These are phyloP conservation scores for Silene uniflora DNA, from an alignment of 148 eudicot genomes.

Conservation along the genomic window DNA sequence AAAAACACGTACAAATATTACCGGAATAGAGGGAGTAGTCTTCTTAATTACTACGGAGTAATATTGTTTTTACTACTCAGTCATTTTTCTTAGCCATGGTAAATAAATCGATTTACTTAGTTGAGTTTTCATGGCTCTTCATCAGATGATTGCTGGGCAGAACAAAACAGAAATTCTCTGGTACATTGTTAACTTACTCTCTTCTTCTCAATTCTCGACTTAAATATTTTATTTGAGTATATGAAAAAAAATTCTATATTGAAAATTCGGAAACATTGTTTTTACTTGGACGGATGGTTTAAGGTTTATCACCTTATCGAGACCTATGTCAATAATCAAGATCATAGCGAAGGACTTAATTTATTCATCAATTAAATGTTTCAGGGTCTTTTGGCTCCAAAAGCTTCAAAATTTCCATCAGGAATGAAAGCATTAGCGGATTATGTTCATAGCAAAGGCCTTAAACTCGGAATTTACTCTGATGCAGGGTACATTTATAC, in stretches of 20 bases:
- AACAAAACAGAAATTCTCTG: conserved; percentile 25
- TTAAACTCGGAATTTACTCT: conserved; percentile 72
- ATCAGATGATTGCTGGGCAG: conserved; percentile 33
- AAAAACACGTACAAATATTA: too few species aligned
- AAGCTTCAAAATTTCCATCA: conserved; percentile 60
- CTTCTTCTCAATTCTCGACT: background rate
- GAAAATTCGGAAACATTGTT: too few species aligned
- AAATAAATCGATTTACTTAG: too few species aligned
- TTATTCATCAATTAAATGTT: too few species aligned
- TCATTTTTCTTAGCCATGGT: background rate
- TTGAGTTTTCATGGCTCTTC: background rate
- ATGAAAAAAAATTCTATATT: background rate
- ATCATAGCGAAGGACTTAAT: too few species aligned
- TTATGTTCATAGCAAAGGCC: conserved; percentile 80
- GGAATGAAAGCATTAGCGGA: conserved; percentile 87
- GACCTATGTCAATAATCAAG: too few species aligned
- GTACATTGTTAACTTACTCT: background rate
- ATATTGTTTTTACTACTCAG: too few species aligned
- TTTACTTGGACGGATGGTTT: too few species aligned
- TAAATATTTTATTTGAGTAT: background rate
- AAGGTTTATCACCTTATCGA: too few species aligned
- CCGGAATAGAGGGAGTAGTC: too few species aligned
- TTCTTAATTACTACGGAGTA: too few species aligned
- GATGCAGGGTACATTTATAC: conserved; percentile 64
- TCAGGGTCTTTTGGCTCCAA: conserved; percentile 63